These are phyloP conservation scores for Phialemonium atrogriseum DNA, from an alignment of 2,329 filamentous ascomycete species.

Conservation along the genomic window DNA sequence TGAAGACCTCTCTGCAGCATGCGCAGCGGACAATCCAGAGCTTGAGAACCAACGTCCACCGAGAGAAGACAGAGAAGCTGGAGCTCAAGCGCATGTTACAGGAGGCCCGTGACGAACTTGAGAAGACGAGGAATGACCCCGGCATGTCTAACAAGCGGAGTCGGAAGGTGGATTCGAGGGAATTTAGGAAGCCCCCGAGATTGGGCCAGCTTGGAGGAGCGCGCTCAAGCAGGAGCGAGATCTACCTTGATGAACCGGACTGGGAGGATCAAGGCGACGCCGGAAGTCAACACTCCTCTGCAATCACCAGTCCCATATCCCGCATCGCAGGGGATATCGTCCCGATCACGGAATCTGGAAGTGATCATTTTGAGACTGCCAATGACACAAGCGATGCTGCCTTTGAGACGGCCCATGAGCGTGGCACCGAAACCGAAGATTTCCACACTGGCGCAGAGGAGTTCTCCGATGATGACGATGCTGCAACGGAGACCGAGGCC, in stretches of 20 bases:
- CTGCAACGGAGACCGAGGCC: conserved; percentile 72
- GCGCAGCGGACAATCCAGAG: conserved; percentile 96
- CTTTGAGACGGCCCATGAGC: conserved; percentile 67
- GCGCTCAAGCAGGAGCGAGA: conserved; percentile 67
- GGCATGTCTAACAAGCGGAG: conserved; percentile 41
- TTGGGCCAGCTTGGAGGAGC: conserved; percentile 67
- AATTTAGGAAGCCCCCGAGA: conserved; percentile 64
- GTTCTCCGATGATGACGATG: conserved; percentile 63
- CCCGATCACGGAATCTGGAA: conserved; percentile 19
- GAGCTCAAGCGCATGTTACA: conserved; percentile 93
- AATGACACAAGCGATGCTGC: conserved; percentile 64
- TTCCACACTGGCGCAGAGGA: conserved; percentile 93
- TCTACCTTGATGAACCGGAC: conserved; percentile 70
- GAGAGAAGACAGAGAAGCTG: conserved; percentile 97
- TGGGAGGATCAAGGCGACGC: conserved; percentile 76
- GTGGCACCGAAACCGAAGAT: conserved; percentile 79
- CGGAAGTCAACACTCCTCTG: conserved; percentile 42
- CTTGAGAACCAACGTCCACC: conserved; percentile 87
- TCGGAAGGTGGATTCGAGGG: conserved; percentile 54
- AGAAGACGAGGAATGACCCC: conserved; percentile 53
- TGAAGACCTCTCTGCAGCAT: conserved; percentile 89
- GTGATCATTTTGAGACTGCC: conserved; percentile 61
- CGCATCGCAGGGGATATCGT: conserved; percentile 19
- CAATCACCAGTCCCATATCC: conserved; percentile 19
- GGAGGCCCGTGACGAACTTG: conserved; percentile 87